phyloP scores from a whole-genome alignment of 768 basidiomycete species.

The Ramaria sp. region DNA sequence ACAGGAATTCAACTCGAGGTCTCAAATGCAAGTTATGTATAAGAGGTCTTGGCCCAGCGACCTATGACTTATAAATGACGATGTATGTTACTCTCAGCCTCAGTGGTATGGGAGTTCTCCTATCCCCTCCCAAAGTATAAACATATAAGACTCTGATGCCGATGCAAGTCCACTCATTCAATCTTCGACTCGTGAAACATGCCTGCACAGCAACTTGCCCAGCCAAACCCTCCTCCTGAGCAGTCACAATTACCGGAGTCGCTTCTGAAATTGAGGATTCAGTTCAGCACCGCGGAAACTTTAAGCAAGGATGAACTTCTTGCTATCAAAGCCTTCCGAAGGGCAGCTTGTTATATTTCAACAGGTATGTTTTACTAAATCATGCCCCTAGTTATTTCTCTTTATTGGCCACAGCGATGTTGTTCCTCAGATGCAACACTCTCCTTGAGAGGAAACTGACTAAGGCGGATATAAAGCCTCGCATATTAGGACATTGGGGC shows the following conservation, averaged over 20 bases:
- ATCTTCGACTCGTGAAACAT: slow-evolving; percentile 20
- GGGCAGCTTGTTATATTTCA: slow-evolving; percentile 60
- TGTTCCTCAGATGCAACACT: slow-evolving; percentile 68
- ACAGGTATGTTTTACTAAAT: slow-evolving; percentile 35
- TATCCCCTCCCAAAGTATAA: no score
- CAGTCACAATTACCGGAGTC: slow-evolving; percentile 54
- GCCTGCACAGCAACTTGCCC: slow-evolving; percentile 48
- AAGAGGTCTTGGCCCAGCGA: no score
- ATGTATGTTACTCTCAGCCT: no score
- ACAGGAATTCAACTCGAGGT: no score
- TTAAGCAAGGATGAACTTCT: slow-evolving; percentile 42
- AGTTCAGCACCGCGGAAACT: slow-evolving; percentile 35
- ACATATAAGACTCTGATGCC: no score
- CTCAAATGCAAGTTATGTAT: no score
- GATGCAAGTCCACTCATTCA: no score
- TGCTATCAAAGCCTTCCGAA: slow-evolving; percentile 41
- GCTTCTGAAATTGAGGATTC: slow-evolving; percentile 37
- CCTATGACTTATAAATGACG: no score
- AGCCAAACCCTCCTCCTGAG: slow-evolving; percentile 61
- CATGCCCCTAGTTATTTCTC: neutral
- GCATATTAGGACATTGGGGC: slow-evolving; percentile 79
- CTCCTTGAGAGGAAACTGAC: slow-evolving; percentile 50
- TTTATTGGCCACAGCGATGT: slow-evolving; percentile 45
- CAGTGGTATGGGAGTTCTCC: no score
- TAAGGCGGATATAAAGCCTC: slow-evolving; percentile 66